Evolutionary conservation across 1,139 yeast genomes (phyloP), one percentile per base, ranked within the genome.

Genomic region (Pichia sp.): DNA sequence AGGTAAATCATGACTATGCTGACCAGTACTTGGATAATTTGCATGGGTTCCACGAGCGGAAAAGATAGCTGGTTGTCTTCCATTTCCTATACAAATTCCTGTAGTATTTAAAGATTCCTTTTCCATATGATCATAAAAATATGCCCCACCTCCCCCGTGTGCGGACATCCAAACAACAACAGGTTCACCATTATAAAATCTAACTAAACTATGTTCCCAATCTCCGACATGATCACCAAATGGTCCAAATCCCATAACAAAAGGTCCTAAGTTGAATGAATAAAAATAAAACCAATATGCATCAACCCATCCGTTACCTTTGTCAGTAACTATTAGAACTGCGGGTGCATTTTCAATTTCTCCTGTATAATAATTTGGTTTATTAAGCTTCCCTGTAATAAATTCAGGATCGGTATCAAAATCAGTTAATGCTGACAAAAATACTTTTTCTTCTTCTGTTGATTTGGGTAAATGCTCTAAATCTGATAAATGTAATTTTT

Each of bases 131-230:
- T 76, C 71, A 60, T 80, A 90, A 53, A 74, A 73, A 62, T 83
- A 92, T 0, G 96, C 97, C 24, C 90, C 84, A 4, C 98, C 98
- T 10, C 97, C 97, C 1, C 97, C 96, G 64, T 92, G 98, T 1
- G 97, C 97, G 28, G 95, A 84, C 95, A 92, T 86, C 97, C 97
- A 92, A n/a, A 90, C 80, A 47, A 84, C 76, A n/a, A 81, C 72
- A 0, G 98, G 97, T 50, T 72, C 67, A 0, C 96, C 96, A 4
- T 84, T 74, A 55, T 80, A 76, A 61, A 86, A 92, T 30, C 98
- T 70, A 11, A 89, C 94, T 35, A 92, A 67, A 3, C 95, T 80
- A 62, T 92, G 98, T 57, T 92, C 98, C 98, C 98, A 92, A 66
- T 92, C 98, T 5, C 97, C 98, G 30, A 92, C 80, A 59, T 92